phyloP scores from a whole-genome alignment of 164 flowering plant species.

The Macadamia integrifolia region DNA sequence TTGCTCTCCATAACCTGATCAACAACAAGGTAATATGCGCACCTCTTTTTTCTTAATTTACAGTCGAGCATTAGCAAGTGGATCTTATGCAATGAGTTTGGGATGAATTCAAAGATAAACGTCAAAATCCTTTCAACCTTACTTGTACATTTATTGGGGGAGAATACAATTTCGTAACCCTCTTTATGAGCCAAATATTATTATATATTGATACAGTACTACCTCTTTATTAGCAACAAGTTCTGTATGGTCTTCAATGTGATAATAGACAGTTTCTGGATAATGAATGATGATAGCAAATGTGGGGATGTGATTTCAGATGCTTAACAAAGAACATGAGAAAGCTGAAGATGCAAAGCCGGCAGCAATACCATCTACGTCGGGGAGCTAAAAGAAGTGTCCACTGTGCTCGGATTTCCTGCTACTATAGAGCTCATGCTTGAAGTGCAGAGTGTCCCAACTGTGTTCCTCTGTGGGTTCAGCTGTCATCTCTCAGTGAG shows the following conservation, averaged over 20 bases:
- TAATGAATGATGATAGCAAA: neutral
- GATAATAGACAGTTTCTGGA: no score
- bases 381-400: conserved; percentile 38
- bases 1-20: conserved; percentile 95
- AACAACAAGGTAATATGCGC: conserved; percentile 74
- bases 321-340: conserved; percentile 94
- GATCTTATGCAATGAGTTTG: neutral
- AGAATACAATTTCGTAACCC: no score
- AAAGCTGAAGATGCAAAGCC: conserved; percentile 89
- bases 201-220: no score
- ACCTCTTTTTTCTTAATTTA: no score
- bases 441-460: no score
- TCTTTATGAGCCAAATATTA: no score
- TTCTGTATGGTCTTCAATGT: no score
- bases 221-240: no score
- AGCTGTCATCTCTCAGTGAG: no score
- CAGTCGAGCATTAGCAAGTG: no score
- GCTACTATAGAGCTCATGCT: neutral
- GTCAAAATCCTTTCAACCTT: neutral
- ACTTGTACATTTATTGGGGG: no score
- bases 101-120: neutral
- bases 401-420: neutral
- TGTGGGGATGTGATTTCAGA: conserved; percentile 34
- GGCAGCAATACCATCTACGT: conserved; percentile 43
- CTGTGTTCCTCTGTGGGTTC: no score